Evolutionary conservation across 257 asterid genomes (phyloP).

Genomic region (Agastache rugosa): DNA sequence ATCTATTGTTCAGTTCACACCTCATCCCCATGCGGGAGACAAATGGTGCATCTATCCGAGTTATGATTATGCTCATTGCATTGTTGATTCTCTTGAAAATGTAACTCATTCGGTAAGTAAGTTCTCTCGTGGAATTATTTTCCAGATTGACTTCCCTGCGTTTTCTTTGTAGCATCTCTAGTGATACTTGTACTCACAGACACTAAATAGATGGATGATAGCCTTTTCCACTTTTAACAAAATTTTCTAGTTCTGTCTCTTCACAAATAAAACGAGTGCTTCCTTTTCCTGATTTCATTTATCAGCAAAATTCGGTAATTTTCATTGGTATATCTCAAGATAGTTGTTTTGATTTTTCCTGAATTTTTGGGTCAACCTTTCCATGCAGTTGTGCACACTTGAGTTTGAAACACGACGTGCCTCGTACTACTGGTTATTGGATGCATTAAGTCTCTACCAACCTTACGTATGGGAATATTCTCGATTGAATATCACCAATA

Average conservation of each 20-base stretch:
- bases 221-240: background rate
- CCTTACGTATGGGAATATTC: constrained; percentile 96
- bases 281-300: background rate
- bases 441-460: constrained; percentile 77
- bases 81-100: constrained; percentile 95
- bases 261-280: background rate
- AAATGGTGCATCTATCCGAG: constrained; percentile 99
- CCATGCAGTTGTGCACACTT: constrained; percentile 82
- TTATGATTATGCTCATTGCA: constrained; percentile 93
- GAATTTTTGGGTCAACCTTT: constrained; percentile 20
- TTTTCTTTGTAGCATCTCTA: background rate
- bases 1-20: constrained; percentile 71
- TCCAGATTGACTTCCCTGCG: background rate
- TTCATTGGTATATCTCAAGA: background rate
- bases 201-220: background rate
- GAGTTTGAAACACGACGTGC: constrained; percentile 97
- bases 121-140: constrained; percentile 20
- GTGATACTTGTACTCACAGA: background rate
- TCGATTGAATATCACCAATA: constrained; percentile 79
- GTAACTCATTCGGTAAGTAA: constrained; percentile 88
- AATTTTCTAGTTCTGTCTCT: background rate
- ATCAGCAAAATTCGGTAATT: background rate
- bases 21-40: constrained; percentile 99
- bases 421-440: constrained; percentile 91
- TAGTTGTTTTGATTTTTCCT: background rate